Percentiles rank a stretch among this genome's conserved stretches.
phyloP scores from a whole-genome alignment of 106 monocot genomes.

The Dactylorhiza incarnata region DNA sequence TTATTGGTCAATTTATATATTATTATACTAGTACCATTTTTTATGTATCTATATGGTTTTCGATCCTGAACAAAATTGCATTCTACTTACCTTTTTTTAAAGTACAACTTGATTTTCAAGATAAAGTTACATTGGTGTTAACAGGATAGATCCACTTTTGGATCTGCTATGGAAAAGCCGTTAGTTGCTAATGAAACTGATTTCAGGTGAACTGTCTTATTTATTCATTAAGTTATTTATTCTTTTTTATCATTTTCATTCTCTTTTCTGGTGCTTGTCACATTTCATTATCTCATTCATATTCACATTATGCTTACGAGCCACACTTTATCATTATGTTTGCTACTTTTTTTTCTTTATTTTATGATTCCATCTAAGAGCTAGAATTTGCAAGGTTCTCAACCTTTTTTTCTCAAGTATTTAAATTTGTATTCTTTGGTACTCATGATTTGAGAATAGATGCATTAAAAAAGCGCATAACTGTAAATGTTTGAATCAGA shows the following conservation, averaged over 20 bases:
- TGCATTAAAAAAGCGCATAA: neutral
- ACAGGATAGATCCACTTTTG: conserved; percentile 43
- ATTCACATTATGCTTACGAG: neutral
- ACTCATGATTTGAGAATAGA: neutral
- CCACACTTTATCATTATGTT: neutral
- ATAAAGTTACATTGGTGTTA: conserved; percentile 1
- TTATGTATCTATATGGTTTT: neutral
- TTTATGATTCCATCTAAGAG: neutral
- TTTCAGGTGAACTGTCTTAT: neutral
- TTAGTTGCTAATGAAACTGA: conserved; percentile 1
- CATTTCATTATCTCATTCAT: neutral
- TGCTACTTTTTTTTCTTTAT: neutral
- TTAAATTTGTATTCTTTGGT: neutral
- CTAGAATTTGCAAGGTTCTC: neutral
- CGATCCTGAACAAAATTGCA: neutral
- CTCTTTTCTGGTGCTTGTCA: neutral
- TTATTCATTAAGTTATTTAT: neutral
- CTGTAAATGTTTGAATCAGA: neutral
- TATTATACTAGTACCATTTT: neutral
- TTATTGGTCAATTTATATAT: neutral
- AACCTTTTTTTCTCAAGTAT: neutral
- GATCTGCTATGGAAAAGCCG: conserved; percentile 4
- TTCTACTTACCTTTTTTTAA: neutral
- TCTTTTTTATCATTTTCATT: neutral
- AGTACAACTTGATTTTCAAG: neutral